Percentiles rank a stretch among this genome's conserved stretches.
phyloP scores from a whole-genome alignment of 345 rosid genomes.

The Balakata baccata region DNA sequence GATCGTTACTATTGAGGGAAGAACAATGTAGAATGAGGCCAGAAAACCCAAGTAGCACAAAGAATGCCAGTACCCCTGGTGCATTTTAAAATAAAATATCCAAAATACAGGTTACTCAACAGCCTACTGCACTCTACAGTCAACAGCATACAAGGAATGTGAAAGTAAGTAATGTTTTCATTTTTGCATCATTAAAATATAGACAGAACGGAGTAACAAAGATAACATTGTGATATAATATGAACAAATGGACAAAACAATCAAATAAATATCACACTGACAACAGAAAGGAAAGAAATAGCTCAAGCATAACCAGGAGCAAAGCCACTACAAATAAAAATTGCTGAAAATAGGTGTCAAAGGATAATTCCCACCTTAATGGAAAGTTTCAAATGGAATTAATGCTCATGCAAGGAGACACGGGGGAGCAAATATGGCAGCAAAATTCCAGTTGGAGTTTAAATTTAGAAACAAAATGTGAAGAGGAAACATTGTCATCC shows the following conservation, averaged over 20 bases:
- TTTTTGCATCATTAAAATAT: neutral
- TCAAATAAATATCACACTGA: neutral
- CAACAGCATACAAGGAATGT: neutral
- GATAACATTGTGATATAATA: too few relatives aligned
- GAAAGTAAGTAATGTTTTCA: neutral
- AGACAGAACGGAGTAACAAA: neutral
- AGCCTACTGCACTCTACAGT: neutral
- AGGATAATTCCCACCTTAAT: neutral
- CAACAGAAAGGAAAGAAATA: neutral
- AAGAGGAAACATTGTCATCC: neutral
- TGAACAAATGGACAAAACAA: neutral
- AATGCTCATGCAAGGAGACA: too few relatives aligned
- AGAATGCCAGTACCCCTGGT: conserved; percentile 81
- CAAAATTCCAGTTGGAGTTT: neutral
- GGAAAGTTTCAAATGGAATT: neutral
- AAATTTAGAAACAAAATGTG: neutral
- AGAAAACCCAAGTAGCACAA: conserved; percentile 82
- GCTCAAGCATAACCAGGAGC: neutral
- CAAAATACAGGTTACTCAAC: conserved; percentile 9
- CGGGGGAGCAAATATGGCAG: neutral
- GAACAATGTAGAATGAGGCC: conserved; percentile 87
- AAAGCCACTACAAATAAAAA: neutral
- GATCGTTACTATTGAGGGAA: conserved; percentile 68
- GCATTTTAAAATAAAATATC: conserved; percentile 12
- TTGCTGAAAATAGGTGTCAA: neutral